Conservation (phyloP, 129 eudicot species). For the Erigeron canadensis region DNA sequence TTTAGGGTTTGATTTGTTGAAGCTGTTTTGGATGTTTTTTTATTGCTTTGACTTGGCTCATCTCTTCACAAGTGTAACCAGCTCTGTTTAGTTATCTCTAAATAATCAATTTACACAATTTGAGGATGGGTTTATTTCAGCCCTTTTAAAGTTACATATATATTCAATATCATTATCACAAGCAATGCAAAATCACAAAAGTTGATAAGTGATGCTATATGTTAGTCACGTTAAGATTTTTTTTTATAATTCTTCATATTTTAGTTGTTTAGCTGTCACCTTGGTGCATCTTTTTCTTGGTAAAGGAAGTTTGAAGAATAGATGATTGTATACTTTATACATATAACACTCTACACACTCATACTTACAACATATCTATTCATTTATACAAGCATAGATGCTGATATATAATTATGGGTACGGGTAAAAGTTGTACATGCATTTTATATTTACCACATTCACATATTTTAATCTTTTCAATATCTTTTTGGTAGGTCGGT, state of each 20-base stretch:
- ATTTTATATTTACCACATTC: not conserved
- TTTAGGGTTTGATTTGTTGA: not conserved
- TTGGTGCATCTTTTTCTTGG: not conserved
- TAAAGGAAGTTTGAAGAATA: not conserved
- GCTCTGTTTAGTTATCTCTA: no score
- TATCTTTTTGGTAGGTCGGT: constrained; percentile 62
- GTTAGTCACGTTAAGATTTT: no score
- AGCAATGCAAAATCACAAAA: no score
- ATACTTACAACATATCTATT: not conserved
- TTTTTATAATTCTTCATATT: not conserved
- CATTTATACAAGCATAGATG: not conserved
- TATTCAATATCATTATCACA: no score
- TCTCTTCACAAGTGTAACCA: not conserved
- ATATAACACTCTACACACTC: not conserved
- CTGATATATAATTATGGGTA: not conserved
- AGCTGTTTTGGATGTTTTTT: not conserved
- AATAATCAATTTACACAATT: no score
- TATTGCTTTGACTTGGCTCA: not conserved
- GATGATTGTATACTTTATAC: not conserved
- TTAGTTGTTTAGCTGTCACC: not conserved
- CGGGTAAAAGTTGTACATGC: no score
- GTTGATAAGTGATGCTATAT: no score
- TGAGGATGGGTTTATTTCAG: no score
- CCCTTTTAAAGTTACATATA: no score
- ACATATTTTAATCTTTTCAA: not conserved